These are phyloP conservation scores for Paecilomyces variotii DNA, from an alignment of 2,329 filamentous ascomycete genomes.

Conservation along the genomic window DNA sequence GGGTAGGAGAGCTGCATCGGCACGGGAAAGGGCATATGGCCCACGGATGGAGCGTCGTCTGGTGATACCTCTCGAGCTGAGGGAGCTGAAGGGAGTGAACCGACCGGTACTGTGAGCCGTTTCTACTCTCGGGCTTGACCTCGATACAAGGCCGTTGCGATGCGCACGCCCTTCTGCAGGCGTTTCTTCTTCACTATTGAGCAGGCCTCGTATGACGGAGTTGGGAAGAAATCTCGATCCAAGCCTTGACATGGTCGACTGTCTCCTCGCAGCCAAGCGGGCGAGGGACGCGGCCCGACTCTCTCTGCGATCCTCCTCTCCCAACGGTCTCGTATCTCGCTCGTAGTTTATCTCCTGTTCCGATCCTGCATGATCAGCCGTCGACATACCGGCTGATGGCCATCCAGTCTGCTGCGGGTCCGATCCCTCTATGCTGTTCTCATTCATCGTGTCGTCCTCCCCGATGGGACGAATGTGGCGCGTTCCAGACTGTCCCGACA, in stretches of 20 bases:
- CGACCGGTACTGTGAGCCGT: slow-evolving; percentile 22
- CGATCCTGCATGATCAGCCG: slow-evolving; percentile 1
- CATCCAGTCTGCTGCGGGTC: slow-evolving; percentile 4
- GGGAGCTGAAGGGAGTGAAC: slow-evolving; percentile 33
- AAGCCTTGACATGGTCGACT: slow-evolving; percentile 41
- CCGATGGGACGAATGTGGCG: slow-evolving; percentile 7
- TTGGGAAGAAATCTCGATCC: slow-evolving; percentile 42
- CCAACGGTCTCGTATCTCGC: slow-evolving; percentile 28
- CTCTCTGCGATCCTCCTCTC: slow-evolving; percentile 22
- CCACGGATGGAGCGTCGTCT: slow-evolving; percentile 32
- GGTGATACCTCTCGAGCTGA: slow-evolving; percentile 31
- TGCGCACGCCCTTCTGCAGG: slow-evolving; percentile 37
- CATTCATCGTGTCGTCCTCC: slow-evolving; percentile 2
- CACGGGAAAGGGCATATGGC: slow-evolving; percentile 32
- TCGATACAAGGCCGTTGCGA: slow-evolving; percentile 34
- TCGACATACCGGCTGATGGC: not conserved
- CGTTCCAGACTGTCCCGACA: slow-evolving; percentile 19
- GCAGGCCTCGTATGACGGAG: slow-evolving; percentile 35
- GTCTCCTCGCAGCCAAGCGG: slow-evolving; percentile 31
- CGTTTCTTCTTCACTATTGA: slow-evolving; percentile 40
- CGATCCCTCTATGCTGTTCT: slow-evolving; percentile 3
- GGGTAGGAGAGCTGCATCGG: slow-evolving; percentile 22
- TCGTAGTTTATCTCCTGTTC: slow-evolving; percentile 26
- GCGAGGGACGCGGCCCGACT: slow-evolving; percentile 24
- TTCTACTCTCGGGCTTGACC: slow-evolving; percentile 28